These are phyloP conservation scores for Neospora caninum DNA, from an alignment of 169 alveolate genomes.

Conservation along the genomic window DNA sequence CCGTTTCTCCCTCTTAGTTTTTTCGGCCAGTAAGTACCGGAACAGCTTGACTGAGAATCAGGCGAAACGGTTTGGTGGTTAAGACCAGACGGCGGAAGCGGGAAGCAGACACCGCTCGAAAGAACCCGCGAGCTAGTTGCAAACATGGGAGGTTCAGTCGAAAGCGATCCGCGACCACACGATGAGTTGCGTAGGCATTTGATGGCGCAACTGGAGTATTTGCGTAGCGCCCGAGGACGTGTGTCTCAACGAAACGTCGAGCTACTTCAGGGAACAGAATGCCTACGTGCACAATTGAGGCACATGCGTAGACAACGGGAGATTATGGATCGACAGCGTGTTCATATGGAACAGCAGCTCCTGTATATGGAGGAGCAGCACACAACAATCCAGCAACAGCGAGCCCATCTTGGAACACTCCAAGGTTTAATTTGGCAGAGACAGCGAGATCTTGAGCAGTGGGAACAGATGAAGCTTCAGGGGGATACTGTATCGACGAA, in stretches of 20 bases:
- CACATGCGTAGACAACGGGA: not conserved
- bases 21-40: too few relatives aligned
- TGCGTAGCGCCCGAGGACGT: not conserved
- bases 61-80: too few relatives aligned
- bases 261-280: not conserved
- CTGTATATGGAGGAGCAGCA: conserved; percentile 6
- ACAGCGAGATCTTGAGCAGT: not conserved
- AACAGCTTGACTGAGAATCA: too few relatives aligned
- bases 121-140: not conserved
- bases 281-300: not conserved
- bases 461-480: not conserved
- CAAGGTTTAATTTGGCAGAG: not conserved
- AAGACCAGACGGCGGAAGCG: too few relatives aligned
- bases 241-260: not conserved
- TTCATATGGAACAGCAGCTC: not conserved
- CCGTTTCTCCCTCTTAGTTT: too few relatives aligned
- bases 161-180: not conserved
- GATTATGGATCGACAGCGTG: not conserved
- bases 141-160: not conserved
- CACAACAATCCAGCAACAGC: not conserved
- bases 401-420: not conserved
- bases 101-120: too few relatives aligned
- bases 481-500: not conserved
- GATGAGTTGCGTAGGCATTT: not conserved
- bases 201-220: conserved; percentile 2